Evolutionary conservation across 129 eudicot genomes (phyloP), one percentile per base, ranked within the genome.

Genomic region (Centella asiatica): DNA sequence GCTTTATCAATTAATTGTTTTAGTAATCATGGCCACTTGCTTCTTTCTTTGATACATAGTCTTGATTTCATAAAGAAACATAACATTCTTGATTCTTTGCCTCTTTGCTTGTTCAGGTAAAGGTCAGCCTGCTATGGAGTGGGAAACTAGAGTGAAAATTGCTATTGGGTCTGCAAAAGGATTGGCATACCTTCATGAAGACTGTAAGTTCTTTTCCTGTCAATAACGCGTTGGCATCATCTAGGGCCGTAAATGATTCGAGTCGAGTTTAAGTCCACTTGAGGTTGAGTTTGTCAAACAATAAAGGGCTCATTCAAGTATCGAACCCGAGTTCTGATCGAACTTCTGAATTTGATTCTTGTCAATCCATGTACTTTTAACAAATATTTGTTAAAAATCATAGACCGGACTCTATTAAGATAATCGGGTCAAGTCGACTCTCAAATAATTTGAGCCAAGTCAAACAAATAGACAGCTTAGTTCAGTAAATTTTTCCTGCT

Each of bases 141-240:
- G 94, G 94, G 76, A 73, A 18, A 81, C 74, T 23, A 75, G 95
- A 78, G 70, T 86, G 83, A 83, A 67, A 69, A 72, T 86, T 74
- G 93, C 97, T 32, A 57, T 76, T 44, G 95, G 95, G 62, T 75
- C 97, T 72, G 95, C 97, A 2, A 89, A 72, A 76, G 97, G 95
- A 58, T 64, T 89, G 59, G 95, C 95, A 61, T 86, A 86, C 77
- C 63, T 90, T 72, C 97, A 90, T 20, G 97, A 89, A 66, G 93
- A 86, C 60, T 83, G 97, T 89, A 54, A 77, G 97, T 77, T 63
- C 63, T 75, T 50, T 14, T 71, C 23, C 15, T 26, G 13, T 32
- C 26, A 37, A 1, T 6, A 0, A 10, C 17, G 14, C 9, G 11
- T 33, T 24, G 12, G 14, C 12, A 14, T 2, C 28, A 54, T 12